These are phyloP conservation scores for Eucalyptus polyanthemos DNA, from an alignment of 345 rosid species.

Conservation along the genomic window DNA sequence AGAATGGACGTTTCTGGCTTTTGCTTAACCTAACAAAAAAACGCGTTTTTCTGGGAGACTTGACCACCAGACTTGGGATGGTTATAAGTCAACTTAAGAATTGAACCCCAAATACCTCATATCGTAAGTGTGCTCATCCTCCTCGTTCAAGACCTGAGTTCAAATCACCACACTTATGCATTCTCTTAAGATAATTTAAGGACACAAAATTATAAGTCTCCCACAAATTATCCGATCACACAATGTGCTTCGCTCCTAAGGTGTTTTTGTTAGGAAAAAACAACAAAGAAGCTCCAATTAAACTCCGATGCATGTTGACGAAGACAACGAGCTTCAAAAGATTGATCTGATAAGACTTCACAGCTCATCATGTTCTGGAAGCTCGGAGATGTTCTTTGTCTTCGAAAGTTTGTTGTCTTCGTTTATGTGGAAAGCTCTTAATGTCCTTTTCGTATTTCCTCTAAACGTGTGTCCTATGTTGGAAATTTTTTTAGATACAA, in stretches of 20 bases:
- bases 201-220: background rate
- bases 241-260: background rate
- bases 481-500: too few relatives aligned
- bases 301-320: background rate
- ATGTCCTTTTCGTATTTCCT: background rate
- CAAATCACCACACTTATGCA: background rate
- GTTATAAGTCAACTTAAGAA: background rate
- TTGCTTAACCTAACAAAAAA: background rate
- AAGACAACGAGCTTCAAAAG: background rate
- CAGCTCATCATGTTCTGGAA: too few relatives aligned
- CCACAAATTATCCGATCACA: background rate
- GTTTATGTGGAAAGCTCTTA: background rate
- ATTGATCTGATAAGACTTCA: background rate
- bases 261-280: background rate
- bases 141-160: background rate
- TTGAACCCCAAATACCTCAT: background rate
- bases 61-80: background rate
- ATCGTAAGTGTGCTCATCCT: background rate
- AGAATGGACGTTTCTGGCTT: background rate
- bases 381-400: background rate
- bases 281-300: background rate
- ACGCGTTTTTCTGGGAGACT: too few relatives aligned
- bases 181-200: background rate
- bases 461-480: background rate
- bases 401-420: background rate